A percentile compares a stretch with the other conserved stretches of the same genome.
phyloP scores from a whole-genome alignment of 1,284 basidiomycete genomes.

The Phellopilus nigrolimitatus region DNA sequence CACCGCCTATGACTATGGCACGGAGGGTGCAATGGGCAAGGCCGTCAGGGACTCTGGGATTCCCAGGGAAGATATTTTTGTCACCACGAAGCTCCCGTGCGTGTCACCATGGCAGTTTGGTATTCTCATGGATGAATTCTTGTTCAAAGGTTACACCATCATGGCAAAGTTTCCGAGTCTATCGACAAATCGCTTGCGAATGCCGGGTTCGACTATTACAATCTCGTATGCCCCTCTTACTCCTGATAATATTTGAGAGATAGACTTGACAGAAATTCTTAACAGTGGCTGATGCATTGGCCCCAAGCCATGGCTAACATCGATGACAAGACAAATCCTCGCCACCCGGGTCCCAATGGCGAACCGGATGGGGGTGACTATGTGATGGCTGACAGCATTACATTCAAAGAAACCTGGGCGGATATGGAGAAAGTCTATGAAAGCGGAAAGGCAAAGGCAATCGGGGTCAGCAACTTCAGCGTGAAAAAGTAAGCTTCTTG shows the following conservation, averaged over 20 bases:
- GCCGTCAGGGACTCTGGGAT: constrained; percentile 35
- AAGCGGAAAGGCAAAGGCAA: constrained; percentile 42
- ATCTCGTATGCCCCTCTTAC: constrained; percentile 21
- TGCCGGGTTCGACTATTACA: constrained; percentile 21
- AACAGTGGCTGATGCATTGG: constrained; percentile 24
- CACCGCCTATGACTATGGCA: constrained; percentile 28
- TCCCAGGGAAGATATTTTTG: constrained; percentile 35
- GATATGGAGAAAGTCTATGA: constrained; percentile 44
- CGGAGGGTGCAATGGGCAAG: constrained; percentile 34
- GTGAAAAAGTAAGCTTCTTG: constrained; percentile 16
- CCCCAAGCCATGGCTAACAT: constrained; percentile 22
- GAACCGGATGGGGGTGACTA: constrained; percentile 26
- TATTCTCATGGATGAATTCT: constrained; percentile 4
- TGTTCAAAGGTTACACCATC: constrained; percentile 21
- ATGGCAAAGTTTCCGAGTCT: constrained; percentile 20
- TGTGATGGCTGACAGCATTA: constrained; percentile 35
- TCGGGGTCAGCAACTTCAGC: constrained; percentile 31
- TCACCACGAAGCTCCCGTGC: constrained; percentile 39
- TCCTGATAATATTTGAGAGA: neutral
- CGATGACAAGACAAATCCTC: constrained; percentile 14
- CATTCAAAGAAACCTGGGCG: constrained; percentile 45
- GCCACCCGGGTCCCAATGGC: constrained; percentile 16
- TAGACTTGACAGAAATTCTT: neutral
- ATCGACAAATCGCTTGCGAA: constrained; percentile 21
- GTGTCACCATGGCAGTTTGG: constrained; percentile 14